phyloP scores from a whole-genome alignment of 257 asterid species.

The Solanum commersonii region DNA sequence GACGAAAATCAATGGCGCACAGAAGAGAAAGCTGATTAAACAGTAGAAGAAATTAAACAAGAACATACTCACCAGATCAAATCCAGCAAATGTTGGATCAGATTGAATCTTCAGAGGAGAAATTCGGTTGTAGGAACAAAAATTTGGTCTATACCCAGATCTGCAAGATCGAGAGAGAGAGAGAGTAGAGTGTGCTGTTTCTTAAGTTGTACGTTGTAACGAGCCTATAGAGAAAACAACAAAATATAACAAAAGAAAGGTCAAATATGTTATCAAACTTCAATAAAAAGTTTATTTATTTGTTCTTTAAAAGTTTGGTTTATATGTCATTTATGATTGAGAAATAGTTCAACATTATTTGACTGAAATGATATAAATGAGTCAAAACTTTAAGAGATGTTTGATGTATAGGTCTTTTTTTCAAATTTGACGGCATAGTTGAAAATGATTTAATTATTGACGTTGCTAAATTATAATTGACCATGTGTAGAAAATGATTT shows the following conservation, averaged over 20 bases:
- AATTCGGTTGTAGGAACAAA: neutral
- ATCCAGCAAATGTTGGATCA: neutral
- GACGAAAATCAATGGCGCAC: neutral
- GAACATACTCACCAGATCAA: neutral
- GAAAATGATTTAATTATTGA: no score
- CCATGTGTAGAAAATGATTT: no score
- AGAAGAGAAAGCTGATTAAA: neutral
- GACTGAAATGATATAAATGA: no score
- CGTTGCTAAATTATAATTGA: no score
- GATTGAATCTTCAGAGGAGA: neutral
- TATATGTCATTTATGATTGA: neutral
- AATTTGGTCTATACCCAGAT: neutral
- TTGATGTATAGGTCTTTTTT: neutral
- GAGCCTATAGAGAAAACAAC: neutral
- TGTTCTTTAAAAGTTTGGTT: no score
- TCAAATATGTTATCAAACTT: no score
- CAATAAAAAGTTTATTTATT: no score
- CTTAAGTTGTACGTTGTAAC: neutral
- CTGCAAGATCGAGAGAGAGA: neutral
- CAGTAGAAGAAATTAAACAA: neutral
- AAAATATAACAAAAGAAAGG: fast-evolving
- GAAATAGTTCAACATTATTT: no score
- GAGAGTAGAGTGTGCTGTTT: neutral
- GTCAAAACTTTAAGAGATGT: no score
- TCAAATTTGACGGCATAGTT: no score